These are phyloP conservation scores for Rubia tinctorum DNA, from an alignment of 305 asterid genomes.

Conservation along the genomic window DNA sequence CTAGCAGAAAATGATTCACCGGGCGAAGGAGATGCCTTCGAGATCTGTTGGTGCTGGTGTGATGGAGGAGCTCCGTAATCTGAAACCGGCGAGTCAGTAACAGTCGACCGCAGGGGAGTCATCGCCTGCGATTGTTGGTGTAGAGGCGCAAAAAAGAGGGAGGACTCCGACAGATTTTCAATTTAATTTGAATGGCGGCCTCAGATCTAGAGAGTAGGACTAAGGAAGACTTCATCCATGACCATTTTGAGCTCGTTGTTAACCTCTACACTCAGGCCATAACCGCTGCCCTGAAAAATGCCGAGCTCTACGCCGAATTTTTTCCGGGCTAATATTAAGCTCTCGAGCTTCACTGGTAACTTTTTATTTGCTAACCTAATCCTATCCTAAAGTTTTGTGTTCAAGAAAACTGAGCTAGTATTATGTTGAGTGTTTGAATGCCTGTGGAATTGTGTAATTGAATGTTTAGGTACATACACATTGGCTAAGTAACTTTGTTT, in stretches of 20 bases:
- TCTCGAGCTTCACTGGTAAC: slow-evolving; percentile 70
- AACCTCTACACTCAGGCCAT: slow-evolving; percentile 92
- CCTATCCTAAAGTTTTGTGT: not conserved
- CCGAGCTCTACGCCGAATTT: slow-evolving; percentile 86
- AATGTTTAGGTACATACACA: not conserved
- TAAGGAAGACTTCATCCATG: slow-evolving; percentile 88
- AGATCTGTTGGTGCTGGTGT: too few relatives aligned
- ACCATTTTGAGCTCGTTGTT: slow-evolving; percentile 94
- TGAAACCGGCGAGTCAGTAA: too few relatives aligned
- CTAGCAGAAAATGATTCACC: too few relatives aligned
- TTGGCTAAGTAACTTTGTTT: not conserved
- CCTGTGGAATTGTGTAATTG: not conserved
- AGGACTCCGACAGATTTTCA: too few relatives aligned
- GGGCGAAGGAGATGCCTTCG: too few relatives aligned
- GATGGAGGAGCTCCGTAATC: too few relatives aligned
- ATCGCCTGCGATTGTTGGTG: too few relatives aligned
- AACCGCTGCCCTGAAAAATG: slow-evolving; percentile 47
- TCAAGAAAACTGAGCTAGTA: not conserved
- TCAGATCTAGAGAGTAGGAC: slow-evolving; percentile 86
- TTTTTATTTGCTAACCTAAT: not conserved
- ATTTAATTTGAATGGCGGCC: slow-evolving; percentile 52
- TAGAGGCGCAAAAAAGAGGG: too few relatives aligned
- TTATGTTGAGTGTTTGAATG: not conserved
- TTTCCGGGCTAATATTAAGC: slow-evolving; percentile 92
- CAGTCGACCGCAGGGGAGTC: too few relatives aligned